Evolutionary conservation across 768 basidiomycete species (phyloP).

Genomic region (Galerina marginata): DNA sequence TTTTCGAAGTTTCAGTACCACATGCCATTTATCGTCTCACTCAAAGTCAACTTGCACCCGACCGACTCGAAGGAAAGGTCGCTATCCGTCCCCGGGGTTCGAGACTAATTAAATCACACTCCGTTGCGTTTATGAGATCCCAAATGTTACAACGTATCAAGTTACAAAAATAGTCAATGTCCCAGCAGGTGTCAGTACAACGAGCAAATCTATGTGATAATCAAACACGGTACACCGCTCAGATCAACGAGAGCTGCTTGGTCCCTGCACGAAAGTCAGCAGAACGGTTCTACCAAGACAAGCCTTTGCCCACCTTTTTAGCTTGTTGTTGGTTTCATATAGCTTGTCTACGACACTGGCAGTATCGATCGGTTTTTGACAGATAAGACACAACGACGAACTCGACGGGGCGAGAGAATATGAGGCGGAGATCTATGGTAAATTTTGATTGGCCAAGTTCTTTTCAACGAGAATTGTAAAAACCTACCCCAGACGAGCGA

Average conservation of each 20-base stretch:
- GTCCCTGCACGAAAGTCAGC: constrained; percentile 38
- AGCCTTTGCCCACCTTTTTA: constrained; percentile 21
- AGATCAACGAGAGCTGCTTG: constrained; percentile 57
- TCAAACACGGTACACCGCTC: constrained; percentile 54
- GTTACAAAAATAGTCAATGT: background rate
- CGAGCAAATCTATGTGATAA: constrained; percentile 50
- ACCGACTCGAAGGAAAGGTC: background rate
- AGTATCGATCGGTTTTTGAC: constrained; percentile 47
- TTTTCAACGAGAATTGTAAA: background rate
- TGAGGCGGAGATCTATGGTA: constrained; percentile 58
- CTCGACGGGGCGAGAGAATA: constrained; percentile 68
- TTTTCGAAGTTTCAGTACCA: too few species aligned
- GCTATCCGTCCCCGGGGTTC: background rate
- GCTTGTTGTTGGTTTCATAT: constrained; percentile 25
- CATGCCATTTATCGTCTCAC: too few species aligned
- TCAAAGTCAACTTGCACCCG: background rate
- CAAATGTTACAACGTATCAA: background rate
- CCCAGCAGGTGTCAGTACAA: background rate
- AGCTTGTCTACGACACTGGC: constrained; percentile 49
- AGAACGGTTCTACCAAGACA: background rate
- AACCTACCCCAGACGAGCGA: constrained; percentile 62
- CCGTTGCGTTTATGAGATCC: too few species aligned
- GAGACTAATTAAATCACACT: too few species aligned
- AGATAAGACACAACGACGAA: constrained; percentile 64
- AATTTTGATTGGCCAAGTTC: background rate